phyloP scores from a whole-genome alignment of 2,329 filamentous ascomycete genomes.

The Exophiala aquamarina region DNA sequence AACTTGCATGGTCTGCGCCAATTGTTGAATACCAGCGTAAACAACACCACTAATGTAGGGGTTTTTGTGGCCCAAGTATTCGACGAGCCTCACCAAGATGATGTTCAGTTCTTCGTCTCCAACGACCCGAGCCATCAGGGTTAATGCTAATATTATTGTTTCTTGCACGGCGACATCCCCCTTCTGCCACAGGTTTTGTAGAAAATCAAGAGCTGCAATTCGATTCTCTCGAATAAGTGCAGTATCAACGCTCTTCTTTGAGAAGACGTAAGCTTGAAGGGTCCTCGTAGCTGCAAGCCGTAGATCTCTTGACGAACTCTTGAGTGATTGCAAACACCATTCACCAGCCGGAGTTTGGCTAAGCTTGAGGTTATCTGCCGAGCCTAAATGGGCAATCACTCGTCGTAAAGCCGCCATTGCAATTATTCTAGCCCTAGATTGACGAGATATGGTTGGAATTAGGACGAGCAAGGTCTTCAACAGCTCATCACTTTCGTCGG shows the following conservation, averaged over 20 bases:
- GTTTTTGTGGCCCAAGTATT: constrained; percentile 83
- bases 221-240: constrained; percentile 63
- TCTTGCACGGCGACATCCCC: constrained; percentile 70
- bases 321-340: constrained; percentile 77
- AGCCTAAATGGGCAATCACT: constrained; percentile 65
- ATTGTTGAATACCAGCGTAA: constrained; percentile 70
- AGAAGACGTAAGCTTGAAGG: constrained; percentile 62
- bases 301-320: constrained; percentile 81
- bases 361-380: constrained; percentile 63
- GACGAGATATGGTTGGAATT: constrained; percentile 43
- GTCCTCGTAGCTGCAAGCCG: constrained; percentile 75
- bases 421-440: constrained; percentile 63
- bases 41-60: constrained; percentile 76
- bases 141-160: constrained; percentile 81
- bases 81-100: constrained; percentile 76
- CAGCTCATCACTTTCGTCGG: constrained; percentile 33
- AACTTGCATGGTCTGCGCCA: constrained; percentile 65
- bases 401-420: constrained; percentile 72
- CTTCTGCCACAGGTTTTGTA: constrained; percentile 71
- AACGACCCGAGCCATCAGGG: constrained; percentile 75
- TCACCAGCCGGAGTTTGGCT: constrained; percentile 68
- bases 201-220: constrained; percentile 66
- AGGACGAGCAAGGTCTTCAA: constrained; percentile 46
- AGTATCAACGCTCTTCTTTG: constrained; percentile 44
- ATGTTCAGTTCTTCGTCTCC: constrained; percentile 83